Conservation (phyloP, 805 yeast species). For the Yarrowia porcina region DNA sequence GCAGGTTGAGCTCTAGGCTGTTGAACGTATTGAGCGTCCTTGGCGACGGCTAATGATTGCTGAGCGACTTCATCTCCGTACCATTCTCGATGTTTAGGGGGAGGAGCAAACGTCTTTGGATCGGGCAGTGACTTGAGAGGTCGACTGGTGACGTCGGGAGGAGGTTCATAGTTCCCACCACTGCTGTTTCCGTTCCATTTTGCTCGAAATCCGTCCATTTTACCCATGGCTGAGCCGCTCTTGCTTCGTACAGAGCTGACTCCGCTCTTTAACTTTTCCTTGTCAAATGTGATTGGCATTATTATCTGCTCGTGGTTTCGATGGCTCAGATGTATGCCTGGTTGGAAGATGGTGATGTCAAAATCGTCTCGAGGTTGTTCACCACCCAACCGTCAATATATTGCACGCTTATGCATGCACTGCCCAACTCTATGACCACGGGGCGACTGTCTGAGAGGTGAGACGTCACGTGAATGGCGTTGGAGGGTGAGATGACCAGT, state of each 20-base stretch:
- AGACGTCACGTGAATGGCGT: neutral
- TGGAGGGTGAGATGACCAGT: neutral
- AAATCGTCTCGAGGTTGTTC: neutral
- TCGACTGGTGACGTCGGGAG: slow-evolving; percentile 29
- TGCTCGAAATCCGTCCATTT: neutral
- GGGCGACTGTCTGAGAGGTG: neutral
- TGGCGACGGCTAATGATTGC: neutral
- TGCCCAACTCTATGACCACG: slow-evolving; percentile 15
- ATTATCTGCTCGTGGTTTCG: neutral
- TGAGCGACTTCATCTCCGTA: slow-evolving; percentile 33
- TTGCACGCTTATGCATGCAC: slow-evolving; percentile 21
- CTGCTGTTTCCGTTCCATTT: slow-evolving; percentile 8
- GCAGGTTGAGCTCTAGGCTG: slow-evolving; percentile 26
- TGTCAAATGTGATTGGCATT: slow-evolving; percentile 20
- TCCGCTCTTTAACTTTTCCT: slow-evolving; percentile 18
- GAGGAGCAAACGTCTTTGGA: slow-evolving; percentile 44
- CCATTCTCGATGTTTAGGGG: slow-evolving; percentile 45
- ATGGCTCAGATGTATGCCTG: neutral
- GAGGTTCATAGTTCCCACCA: neutral
- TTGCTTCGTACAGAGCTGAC: neutral
- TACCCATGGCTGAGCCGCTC: slow-evolving; percentile 7
- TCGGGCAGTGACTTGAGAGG: slow-evolving; percentile 38
- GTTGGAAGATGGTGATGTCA: neutral
- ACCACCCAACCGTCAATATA: neutral
- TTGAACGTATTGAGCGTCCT: slow-evolving; percentile 29